Evolutionary conservation across 179 eudicot genomes (phyloP).

Genomic region (Silene vulgaris): DNA sequence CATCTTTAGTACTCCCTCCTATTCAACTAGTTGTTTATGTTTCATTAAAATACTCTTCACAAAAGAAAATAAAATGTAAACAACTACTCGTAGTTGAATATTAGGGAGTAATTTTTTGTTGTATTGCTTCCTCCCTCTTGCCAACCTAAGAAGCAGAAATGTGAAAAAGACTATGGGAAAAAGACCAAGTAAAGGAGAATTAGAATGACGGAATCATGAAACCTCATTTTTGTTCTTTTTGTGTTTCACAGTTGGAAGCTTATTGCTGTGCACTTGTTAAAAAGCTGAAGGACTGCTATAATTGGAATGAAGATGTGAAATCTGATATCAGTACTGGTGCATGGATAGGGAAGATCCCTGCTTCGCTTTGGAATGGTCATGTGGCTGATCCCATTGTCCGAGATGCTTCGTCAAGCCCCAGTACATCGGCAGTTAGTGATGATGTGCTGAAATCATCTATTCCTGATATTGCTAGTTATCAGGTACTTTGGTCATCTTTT

Average conservation of each 20-base stretch:
- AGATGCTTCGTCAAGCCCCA: constrained; percentile 31
- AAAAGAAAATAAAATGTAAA: too few relatives aligned
- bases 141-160: neutral
- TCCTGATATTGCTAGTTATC: constrained; percentile 74
- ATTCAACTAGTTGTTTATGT: too few relatives aligned
- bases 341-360: constrained; percentile 71
- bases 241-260: constrained; percentile 51
- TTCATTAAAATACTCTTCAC: too few relatives aligned
- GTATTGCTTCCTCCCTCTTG: neutral
- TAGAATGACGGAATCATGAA: neutral
- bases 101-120: neutral
- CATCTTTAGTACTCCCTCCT: too few relatives aligned
- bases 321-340: constrained; percentile 49
- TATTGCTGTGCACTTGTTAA: constrained; percentile 46
- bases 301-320: constrained; percentile 63
- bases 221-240: neutral
- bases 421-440: constrained; percentile 26
- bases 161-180: neutral
- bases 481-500: constrained; percentile 37
- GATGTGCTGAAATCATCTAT: constrained; percentile 42
- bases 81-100: too few relatives aligned
- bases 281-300: constrained; percentile 51
- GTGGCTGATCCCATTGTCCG: constrained; percentile 29
- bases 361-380: constrained; percentile 34
- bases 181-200: neutral